A percentile compares a stretch with the other conserved stretches of the same genome.
Evolutionary conservation across 345 rosid genomes (phyloP).

Genomic region (Alliaria petiolata): DNA sequence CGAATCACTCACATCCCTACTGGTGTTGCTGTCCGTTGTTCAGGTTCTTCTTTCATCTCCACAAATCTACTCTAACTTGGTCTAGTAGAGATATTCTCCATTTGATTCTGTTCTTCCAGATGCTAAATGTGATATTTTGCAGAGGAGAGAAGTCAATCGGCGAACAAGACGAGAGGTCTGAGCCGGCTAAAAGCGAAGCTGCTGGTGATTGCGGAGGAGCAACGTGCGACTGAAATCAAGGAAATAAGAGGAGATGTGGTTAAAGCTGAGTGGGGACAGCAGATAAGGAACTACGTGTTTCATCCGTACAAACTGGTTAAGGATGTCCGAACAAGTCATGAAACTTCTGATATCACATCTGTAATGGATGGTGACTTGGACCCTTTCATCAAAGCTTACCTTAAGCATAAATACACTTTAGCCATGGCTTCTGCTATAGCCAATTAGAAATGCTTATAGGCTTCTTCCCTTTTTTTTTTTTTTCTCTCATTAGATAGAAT

Average conservation of each 20-base stretch:
- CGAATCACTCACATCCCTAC: conserved; percentile 88
- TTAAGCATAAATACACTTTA: conserved; percentile 64
- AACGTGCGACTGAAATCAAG: conserved; percentile 84
- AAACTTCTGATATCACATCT: conserved; percentile 76
- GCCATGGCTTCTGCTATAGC: conserved; percentile 33
- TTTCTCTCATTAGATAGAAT: conserved; percentile 10
- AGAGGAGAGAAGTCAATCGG: conserved; percentile 91
- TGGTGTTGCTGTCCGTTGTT: conserved; percentile 82
- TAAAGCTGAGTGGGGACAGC: conserved; percentile 99
- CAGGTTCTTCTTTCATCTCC: conserved; percentile 46
- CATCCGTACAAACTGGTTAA: conserved; percentile 97
- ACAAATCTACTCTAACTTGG: not conserved
- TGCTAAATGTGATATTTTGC: conserved; percentile 7
- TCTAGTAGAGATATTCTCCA: too few relatives aligned
- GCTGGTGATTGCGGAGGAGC: conserved; percentile 85
- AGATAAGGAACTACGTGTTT: conserved; percentile 86
- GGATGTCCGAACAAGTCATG: conserved; percentile 72
- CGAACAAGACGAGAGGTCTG: conserved; percentile 84
- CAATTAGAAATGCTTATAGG: conserved; percentile 16
- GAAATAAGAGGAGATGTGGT: conserved; percentile 92
- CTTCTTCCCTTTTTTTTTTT: not conserved
- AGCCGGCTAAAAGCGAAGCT: conserved; percentile 83
- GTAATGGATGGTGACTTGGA: conserved; percentile 98
- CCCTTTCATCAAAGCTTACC: conserved; percentile 85
- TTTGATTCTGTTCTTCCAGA: not conserved